Evolutionary conservation across 2,329 filamentous ascomycete species (phyloP).

Genomic region (Tolypocladium ovalisporum): DNA sequence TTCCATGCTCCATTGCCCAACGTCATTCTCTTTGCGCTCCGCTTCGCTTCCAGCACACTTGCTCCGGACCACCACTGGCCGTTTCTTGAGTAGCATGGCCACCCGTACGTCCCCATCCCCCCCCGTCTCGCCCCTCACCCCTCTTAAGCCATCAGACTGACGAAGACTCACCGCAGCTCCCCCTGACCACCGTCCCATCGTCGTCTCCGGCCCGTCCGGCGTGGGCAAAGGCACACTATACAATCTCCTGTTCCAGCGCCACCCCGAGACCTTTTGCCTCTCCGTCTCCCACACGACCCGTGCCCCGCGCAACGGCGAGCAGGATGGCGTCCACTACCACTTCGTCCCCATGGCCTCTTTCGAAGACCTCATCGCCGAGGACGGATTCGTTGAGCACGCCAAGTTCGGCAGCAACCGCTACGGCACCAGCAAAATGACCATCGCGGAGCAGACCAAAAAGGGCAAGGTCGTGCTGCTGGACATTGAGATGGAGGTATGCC

Average conservation of each 20-base stretch:
- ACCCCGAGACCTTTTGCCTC: constrained; percentile 40
- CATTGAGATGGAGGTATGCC: constrained; percentile 83
- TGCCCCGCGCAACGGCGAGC: constrained; percentile 61
- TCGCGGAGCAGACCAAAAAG: constrained; percentile 61
- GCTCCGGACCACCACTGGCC: not conserved
- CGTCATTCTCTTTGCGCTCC: not conserved
- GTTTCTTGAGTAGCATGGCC: constrained; percentile 9
- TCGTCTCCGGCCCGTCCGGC: constrained; percentile 69
- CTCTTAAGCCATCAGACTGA: not conserved
- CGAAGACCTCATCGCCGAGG: constrained; percentile 51
- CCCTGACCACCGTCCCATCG: constrained; percentile 49
- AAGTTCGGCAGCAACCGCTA: constrained; percentile 80
- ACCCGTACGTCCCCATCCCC: constrained; percentile 6
- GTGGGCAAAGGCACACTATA: constrained; percentile 74
- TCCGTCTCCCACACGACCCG: constrained; percentile 73
- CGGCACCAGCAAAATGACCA: constrained; percentile 71
- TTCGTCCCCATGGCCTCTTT: constrained; percentile 61
- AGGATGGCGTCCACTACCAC: constrained; percentile 71
- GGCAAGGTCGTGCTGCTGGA: constrained; percentile 74
- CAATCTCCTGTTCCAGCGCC: constrained; percentile 52
- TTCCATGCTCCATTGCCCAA: constrained; percentile 5
- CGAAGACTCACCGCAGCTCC: constrained; percentile 12
- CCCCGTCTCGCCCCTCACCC: not conserved
- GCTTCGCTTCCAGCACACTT: not conserved
- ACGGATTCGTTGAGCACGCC: constrained; percentile 78